A percentile compares a stretch with the other conserved stretches of the same genome.
phyloP scores from a whole-genome alignment of 805 yeast genomes.

The Saturnispora mendoncae region DNA sequence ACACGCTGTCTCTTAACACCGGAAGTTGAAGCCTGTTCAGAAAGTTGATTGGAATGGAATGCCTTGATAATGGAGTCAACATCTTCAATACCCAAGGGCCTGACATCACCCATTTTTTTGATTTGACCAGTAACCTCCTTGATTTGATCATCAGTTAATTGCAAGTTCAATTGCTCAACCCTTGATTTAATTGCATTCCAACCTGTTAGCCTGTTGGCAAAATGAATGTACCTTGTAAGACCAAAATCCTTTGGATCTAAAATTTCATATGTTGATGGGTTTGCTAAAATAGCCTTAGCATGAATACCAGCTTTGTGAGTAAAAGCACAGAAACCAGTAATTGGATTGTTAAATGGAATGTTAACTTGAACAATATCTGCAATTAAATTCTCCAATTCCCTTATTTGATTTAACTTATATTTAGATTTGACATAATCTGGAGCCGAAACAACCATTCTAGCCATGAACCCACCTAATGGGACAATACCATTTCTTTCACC shows the following conservation, averaged over 20 bases:
- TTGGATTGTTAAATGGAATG: constrained; percentile 54
- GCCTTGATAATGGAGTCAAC: constrained; percentile 52
- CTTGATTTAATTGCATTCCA: constrained; percentile 57
- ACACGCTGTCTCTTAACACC: constrained; percentile 17
- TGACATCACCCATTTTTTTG: constrained; percentile 49
- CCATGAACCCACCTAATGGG: constrained; percentile 54
- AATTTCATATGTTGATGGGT: constrained; percentile 56
- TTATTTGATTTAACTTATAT: constrained; percentile 45
- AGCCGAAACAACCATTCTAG: constrained; percentile 55
- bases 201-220: constrained; percentile 53
- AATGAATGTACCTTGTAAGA: constrained; percentile 51
- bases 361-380: constrained; percentile 53
- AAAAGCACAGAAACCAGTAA: constrained; percentile 57
- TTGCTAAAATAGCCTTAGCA: constrained; percentile 53
- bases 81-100: constrained; percentile 52
- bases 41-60: constrained; percentile 32
- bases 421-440: constrained; percentile 50
- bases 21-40: constrained; percentile 2
- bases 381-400: constrained; percentile 50
- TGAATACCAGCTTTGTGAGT: constrained; percentile 60
- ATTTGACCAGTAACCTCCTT: constrained; percentile 48
- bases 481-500: constrained; percentile 60
- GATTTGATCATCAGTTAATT: constrained; percentile 48
- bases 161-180: constrained; percentile 50
- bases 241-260: constrained; percentile 52